Conservation (phyloP, 805 yeast genomes). For the Kuraishia ogatae region DNA sequence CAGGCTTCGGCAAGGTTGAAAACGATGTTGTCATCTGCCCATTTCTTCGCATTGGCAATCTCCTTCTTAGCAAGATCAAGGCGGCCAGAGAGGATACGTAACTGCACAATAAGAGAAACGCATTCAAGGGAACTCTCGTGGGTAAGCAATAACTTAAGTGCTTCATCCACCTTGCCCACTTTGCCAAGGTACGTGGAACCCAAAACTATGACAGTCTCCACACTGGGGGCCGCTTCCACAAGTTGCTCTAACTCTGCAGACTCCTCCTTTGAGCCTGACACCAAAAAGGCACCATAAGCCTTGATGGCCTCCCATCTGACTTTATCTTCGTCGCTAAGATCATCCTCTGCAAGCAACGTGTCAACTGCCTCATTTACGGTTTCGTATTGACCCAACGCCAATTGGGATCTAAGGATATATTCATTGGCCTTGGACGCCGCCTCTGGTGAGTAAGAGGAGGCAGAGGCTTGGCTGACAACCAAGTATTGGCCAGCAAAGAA, state of each 20-base stretch:
- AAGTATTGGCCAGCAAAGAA: conserved; percentile 53
- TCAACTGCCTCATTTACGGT: conserved; percentile 4
- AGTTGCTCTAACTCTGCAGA: conserved; percentile 2
- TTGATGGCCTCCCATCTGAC: conserved; percentile 1
- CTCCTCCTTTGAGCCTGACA: background rate
- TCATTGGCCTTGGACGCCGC: conserved; percentile 6
- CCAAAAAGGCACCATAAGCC: conserved; percentile 2
- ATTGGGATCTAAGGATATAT: conserved; percentile 2
- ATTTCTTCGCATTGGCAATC: conserved; percentile 32
- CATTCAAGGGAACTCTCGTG: conserved; percentile 30
- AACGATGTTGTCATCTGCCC: conserved; percentile 65
- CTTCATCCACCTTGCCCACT: conserved; percentile 31
- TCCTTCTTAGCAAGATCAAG: conserved; percentile 37
- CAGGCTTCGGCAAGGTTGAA: conserved; percentile 77
- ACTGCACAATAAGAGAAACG: conserved; percentile 26
- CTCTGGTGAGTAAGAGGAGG: conserved; percentile 9
- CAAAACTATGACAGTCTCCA: conserved; percentile 24
- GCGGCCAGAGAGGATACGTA: conserved; percentile 31
- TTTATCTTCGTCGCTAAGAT: background rate
- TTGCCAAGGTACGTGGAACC: conserved; percentile 32
- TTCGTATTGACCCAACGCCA: conserved; percentile 1
- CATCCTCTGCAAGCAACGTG: conserved; percentile 4
- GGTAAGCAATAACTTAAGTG: conserved; percentile 26
- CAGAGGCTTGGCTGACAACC: conserved; percentile 23
- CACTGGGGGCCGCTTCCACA: background rate